Base-by-base conservation (phyloP, 805 yeast species). In the Wickerhamomyces mucosus region DNA sequence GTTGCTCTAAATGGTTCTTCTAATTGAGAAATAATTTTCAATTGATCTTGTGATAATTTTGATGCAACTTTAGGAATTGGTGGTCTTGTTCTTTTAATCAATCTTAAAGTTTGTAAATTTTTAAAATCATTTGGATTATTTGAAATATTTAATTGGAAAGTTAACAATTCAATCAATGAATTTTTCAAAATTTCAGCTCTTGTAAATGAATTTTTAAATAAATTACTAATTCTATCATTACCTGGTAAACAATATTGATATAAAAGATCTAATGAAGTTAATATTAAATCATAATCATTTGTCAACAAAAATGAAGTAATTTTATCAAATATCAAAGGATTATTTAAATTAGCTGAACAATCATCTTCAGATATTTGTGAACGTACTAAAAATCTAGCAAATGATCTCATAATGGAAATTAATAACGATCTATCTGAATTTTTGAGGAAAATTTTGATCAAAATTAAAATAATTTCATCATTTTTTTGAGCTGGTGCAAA, bases 1-100 rank as follows among this genome's bases (percentile, higher is more conserved):
- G 95, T 83, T 0, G 97, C 95, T 39, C 98, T 68, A 36, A 75
- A 68, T 3, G 97, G 97, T 56, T 92, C 98, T 10, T 75, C 69
- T 33, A 86, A 58, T 18, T 63, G 59, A 28, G 79, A 62, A 22
- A 92, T 66, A 27, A 77, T 70, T n/a, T 64, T 58, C 39, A 73
- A 67, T 22, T 85, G 61, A 4, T 65, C 65, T 3, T 58, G 58
- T 3, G 78, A 65, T 21, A 84, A 58, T 16, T 52, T 58, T 4
- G 95, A 88, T 5, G 86, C 75, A 5, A 65, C 61, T 1, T 65
- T 60, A 3, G 95, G 95, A 0, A 74, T 72, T 7, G 65, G 65
- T 4, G 75, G 75, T 39, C 63, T 65, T n/a, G 81, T 69, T 44
- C 85, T 66, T 46, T 66, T 71, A 10, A 71, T 55, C 30, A 79